These are phyloP conservation scores for Wickerhamomyces rabaulensis DNA, from an alignment of 805 yeast genomes.

Conservation along the genomic window DNA sequence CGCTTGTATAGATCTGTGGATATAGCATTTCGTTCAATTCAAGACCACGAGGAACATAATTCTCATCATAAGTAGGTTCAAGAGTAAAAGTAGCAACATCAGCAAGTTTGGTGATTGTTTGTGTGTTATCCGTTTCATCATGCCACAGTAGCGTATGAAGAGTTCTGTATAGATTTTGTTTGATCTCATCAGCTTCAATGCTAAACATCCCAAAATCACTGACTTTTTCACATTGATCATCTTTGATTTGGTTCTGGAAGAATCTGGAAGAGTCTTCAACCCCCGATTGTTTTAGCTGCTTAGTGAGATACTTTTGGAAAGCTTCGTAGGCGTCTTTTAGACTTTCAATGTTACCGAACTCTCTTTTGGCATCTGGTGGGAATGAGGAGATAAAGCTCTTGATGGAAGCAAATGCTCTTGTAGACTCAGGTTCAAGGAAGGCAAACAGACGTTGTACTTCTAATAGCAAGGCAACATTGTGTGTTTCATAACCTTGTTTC, in stretches of 20 bases:
- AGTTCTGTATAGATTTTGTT: constrained; percentile 27
- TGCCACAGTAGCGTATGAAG: constrained; percentile 30
- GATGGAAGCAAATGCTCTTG: constrained; percentile 35
- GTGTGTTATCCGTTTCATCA: constrained; percentile 20
- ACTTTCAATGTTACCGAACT: constrained; percentile 11
- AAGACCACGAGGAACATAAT: constrained; percentile 19
- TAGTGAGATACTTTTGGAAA: constrained; percentile 8
- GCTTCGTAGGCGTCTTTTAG: constrained; percentile 18
- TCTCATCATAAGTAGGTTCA: constrained; percentile 11
- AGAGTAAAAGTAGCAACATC: constrained; percentile 32
- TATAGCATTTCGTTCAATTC: constrained; percentile 28
- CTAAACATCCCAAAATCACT: constrained; percentile 25
- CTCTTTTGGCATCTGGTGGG: constrained; percentile 17
- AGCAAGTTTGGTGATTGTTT: constrained; percentile 22
- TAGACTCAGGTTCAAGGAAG: constrained; percentile 30
- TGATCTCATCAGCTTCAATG: constrained; percentile 28
- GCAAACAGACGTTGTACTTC: constrained; percentile 36
- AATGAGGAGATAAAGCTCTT: constrained; percentile 27
- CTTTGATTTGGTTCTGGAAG: constrained; percentile 7
- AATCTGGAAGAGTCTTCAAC: not conserved
- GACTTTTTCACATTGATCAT: constrained; percentile 2
- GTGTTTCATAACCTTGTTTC: constrained; percentile 19
- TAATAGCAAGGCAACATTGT: constrained; percentile 24
- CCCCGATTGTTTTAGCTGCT: constrained; percentile 8
- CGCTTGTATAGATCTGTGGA: constrained; percentile 34